Conservation (phyloP, 2,329 filamentous ascomycete genomes). For the Colletotrichum melonis region DNA sequence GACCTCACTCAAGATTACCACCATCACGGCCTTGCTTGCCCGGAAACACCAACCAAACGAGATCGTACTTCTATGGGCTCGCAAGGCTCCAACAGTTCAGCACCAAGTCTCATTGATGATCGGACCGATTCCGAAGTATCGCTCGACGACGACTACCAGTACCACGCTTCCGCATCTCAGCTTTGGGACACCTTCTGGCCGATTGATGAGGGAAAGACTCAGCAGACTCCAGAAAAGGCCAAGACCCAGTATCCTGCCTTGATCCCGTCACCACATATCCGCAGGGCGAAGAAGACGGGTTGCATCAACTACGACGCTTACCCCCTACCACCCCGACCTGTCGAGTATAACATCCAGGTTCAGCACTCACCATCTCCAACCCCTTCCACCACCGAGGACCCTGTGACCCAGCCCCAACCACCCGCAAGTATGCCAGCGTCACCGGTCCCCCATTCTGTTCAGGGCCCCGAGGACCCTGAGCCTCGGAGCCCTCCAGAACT, state of each 20-base stretch:
- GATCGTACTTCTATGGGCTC: slow-evolving; percentile 54
- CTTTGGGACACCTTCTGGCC: slow-evolving; percentile 66
- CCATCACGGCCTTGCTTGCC: slow-evolving; percentile 4
- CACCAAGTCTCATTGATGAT: slow-evolving; percentile 63
- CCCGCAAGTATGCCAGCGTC: slow-evolving; percentile 1
- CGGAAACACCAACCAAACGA: slow-evolving; percentile 37
- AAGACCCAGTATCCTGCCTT: slow-evolving; percentile 35
- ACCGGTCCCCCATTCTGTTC: slow-evolving; percentile 15
- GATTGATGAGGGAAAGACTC: slow-evolving; percentile 21
- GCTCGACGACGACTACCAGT: slow-evolving; percentile 62
- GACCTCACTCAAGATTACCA: slow-evolving; percentile 17
- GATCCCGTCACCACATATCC: slow-evolving; percentile 37
- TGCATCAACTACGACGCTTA: slow-evolving; percentile 37
- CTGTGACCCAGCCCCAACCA: slow-evolving; percentile 33
- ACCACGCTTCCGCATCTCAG: slow-evolving; percentile 56
- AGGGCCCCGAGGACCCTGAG: slow-evolving; percentile 4
- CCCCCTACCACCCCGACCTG: slow-evolving; percentile 40
- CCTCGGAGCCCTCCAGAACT: slow-evolving; percentile 17
- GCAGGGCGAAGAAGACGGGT: slow-evolving; percentile 34
- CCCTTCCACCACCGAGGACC: slow-evolving; percentile 1
- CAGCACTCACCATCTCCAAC: slow-evolving; percentile 10
- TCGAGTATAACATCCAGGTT: slow-evolving; percentile 35
- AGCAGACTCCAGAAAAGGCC: slow-evolving; percentile 27
- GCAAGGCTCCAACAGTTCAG: slow-evolving; percentile 53
- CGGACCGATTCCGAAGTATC: slow-evolving; percentile 63